Base-by-base conservation (phyloP, 331 rosid genomes). In the Cydonia oblonga region DNA sequence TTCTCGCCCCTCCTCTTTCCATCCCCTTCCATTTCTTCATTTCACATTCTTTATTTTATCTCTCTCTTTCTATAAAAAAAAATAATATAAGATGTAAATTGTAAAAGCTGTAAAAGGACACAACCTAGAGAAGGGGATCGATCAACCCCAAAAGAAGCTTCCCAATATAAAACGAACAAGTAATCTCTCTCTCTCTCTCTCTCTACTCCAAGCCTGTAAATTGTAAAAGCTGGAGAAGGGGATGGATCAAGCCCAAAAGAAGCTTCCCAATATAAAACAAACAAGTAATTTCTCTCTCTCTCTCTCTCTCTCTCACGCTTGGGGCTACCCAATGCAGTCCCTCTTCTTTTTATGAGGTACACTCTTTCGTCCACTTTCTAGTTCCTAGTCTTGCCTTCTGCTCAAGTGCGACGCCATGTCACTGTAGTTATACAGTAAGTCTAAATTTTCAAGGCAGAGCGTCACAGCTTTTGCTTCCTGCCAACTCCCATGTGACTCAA, bases 401-500 rank as follows among this genome's bases (percentile, higher is more conserved):
- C 42, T 16, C 42, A 61, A 22, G 66, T 75, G 13, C 59, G 68
- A 75, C 57, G 46, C 29, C 7, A 16, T 74, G 42, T 52, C 70
- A 38, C 62, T 65, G 28, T 63, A 18, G 60, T 52, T 64, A 38
- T n/a, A 49, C 8, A 28, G 9, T 29, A 30, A 51, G 49, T 51
- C 77, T 60, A 25, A 4, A 15, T 38, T 68, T 69, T 61, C 72
- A 73, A 74, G 71, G 42, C 61, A 14, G 53, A 72, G 75, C 58
- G 33, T 19, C 1, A 8, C 42, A 65, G 38, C 33, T 59, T 46
- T 25, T 42, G 12, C 25, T 28, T 29, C 13, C 74, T 58, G 62
- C 76, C 72, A 73, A 58, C 68, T 51, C 85, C 85, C 96, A 87
- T 82, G 91, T 88, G 87, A 86, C 63, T 64, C 73, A 57, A 42